Evolutionary conservation across 768 basidiomycete genomes (phyloP), one percentile per base, ranked within the genome.

Genomic region (Thelephora ganbajun): DNA sequence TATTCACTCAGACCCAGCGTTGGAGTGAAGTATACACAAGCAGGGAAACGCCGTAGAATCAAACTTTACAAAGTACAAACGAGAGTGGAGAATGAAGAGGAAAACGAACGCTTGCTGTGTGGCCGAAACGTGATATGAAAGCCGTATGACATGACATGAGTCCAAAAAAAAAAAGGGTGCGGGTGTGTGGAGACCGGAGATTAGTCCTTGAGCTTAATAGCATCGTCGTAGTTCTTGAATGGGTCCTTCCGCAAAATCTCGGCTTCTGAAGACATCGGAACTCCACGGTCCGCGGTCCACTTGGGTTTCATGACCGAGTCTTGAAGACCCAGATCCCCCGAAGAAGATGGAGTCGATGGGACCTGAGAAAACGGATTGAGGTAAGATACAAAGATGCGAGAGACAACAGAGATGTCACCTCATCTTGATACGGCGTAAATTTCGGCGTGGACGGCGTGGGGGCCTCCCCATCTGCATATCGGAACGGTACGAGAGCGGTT

Each of bases 161-260:
- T 41, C 22, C 39, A 4, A 41, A 14, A 41, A 11, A 36, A 36
- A 34, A 30, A 33, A 35, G 16, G 23, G 14, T 26, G 18, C 9
- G 12, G 30, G 13, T 13, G n/a, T 33, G 22, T 35, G 22, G 13
- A 37, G 26, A 18, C 11, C 18, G 9, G 34, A 22, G 35, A 48
- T 42, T 30, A 55, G 26, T 41, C 48, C 13, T 35, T 33, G 9
- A 47, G 46, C 45, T 35, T 22, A n/a, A 51, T 56, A 9, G 50
- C 58, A 18, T 54, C 58, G 13, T 57, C 55, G 61, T 88, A 86
- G 57, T 89, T 88, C 68, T 84, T 87, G 59, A 89, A 63, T 1
- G 86, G 86, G 58, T 87, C 82, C 54, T 76, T 83, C 50, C 85
- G 69, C 49, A 89, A 59, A 2, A 83, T 84, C 57, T 89, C 86